phyloP scores from a whole-genome alignment of 2,329 filamentous ascomycete genomes.

The Botrytis deweyae region DNA sequence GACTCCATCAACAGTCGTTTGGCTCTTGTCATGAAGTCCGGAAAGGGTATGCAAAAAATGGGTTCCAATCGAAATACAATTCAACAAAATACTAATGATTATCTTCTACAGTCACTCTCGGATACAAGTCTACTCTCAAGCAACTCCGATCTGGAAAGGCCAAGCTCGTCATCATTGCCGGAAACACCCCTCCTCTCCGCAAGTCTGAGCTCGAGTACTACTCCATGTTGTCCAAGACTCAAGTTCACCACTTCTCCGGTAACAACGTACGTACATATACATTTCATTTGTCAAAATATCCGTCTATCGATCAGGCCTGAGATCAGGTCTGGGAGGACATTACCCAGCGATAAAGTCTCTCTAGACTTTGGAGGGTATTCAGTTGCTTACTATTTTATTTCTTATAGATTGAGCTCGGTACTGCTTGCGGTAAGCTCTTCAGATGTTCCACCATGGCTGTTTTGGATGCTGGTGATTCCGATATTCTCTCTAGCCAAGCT shows the following conservation, averaged over 20 bases:
- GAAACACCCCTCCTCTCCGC: slow-evolving; percentile 95
- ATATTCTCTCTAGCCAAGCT: slow-evolving; percentile 83
- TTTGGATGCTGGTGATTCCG: slow-evolving; percentile 95
- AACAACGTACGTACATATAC: slow-evolving; percentile 84
- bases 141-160: slow-evolving; percentile 91
- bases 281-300: slow-evolving; percentile 30
- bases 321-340: slow-evolving; percentile 44
- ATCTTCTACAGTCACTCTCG: slow-evolving; percentile 66
- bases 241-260: slow-evolving; percentile 96
- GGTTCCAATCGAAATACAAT: background rate
- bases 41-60: slow-evolving; percentile 51
- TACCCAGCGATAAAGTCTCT: slow-evolving; percentile 90
- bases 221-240: slow-evolving; percentile 88
- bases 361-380: slow-evolving; percentile 82
- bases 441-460: slow-evolving; percentile 96
- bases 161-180: slow-evolving; percentile 94
- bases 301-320: slow-evolving; percentile 26
- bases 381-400: slow-evolving; percentile 53
- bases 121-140: slow-evolving; percentile 90
- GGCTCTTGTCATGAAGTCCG: slow-evolving; percentile 63
- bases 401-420: slow-evolving; percentile 91
- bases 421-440: slow-evolving; percentile 98
- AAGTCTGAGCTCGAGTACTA: slow-evolving; percentile 98
- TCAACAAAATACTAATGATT: slow-evolving; percentile 21
- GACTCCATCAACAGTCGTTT: slow-evolving; percentile 68